Base-by-base conservation (phyloP, 805 yeast genomes). In the Ogataea corticis region DNA sequence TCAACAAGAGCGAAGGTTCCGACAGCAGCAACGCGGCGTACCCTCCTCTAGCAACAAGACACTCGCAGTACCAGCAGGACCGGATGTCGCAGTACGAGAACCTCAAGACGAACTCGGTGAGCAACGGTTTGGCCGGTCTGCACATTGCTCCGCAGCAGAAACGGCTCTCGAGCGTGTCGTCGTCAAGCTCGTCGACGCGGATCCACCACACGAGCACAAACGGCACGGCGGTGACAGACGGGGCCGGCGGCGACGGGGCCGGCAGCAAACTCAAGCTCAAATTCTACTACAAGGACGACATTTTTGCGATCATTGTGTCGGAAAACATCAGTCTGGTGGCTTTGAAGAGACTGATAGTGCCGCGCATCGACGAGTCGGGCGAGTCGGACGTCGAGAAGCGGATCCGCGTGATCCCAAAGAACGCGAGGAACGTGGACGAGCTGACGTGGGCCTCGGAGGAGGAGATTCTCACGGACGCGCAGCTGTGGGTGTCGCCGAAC, bases 211-310 rank as follows among this genome's bases (percentile, higher is more conserved):
- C 47, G n/a, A 45, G 33, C 34, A 34, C 48, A 4, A 45, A 39
- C 25, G 46, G 40, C 21, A 23, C 38, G 12, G 12, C 41, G 5
- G 11, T 40, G 7, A 40, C 45, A 4, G 25, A 39, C 4, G 30
- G 12, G 1, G 42, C 23, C 29, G 38, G 15, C 14, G 7, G 23
- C 7, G 21, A 31, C 4, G 36, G 59, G 56, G 16, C 49, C 42
- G 43, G 59, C 33, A 34, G 63, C 41, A 79, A 79, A 55, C 67
- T 72, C 15, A 87, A 87, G 62, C 77, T 86, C 41, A 87, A 87
- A 62, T 85, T 87, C 57, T 87, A 83, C 61, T 85, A 80, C 58
- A 83, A 82, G 47, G 94, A 85, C 57, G 96, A 87, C 59, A 87
- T 87, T 13, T 87, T 86, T 69, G 94, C 89, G 1, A 71, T 87